These are phyloP conservation scores for Ogataea pignaliae DNA, from an alignment of 805 yeast species.

Conservation along the genomic window DNA sequence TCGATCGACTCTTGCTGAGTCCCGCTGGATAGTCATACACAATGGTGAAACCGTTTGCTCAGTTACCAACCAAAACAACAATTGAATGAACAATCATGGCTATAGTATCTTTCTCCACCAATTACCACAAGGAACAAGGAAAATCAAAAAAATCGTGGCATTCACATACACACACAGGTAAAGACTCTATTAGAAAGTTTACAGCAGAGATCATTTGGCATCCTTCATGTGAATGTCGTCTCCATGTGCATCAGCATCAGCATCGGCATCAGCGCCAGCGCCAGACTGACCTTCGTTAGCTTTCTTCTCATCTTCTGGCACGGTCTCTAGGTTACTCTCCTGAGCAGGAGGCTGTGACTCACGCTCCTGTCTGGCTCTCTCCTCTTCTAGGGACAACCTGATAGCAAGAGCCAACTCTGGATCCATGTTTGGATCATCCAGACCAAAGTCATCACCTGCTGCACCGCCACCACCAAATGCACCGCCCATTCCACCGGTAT, in stretches of 20 bases:
- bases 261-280: constrained; percentile 11
- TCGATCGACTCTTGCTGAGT: no score
- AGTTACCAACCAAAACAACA: no score
- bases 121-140: not conserved
- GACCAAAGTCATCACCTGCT: constrained; percentile 53
- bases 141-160: not conserved
- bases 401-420: constrained; percentile 96
- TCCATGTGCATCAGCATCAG: constrained; percentile 14
- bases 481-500: constrained; percentile 35
- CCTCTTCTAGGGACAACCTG: constrained; percentile 92
- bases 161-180: not conserved
- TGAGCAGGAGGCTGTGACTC: constrained; percentile 38
- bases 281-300: constrained; percentile 1
- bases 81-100: no score
- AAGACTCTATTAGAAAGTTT: not conserved
- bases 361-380: constrained; percentile 84
- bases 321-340: constrained; percentile 14
- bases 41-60: no score
- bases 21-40: no score
- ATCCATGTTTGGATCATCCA: constrained; percentile 86
- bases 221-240: constrained; percentile 18
- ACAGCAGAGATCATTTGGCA: constrained; percentile 8
- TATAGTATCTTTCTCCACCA: no score
- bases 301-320: constrained; percentile 11
- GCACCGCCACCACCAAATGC: constrained; percentile 36